A percentile compares a stretch with the other conserved stretches of the same genome.
Evolutionary conservation across 2,329 filamentous ascomycete species (phyloP).

Genomic region (Aureobasidium melanogenum): DNA sequence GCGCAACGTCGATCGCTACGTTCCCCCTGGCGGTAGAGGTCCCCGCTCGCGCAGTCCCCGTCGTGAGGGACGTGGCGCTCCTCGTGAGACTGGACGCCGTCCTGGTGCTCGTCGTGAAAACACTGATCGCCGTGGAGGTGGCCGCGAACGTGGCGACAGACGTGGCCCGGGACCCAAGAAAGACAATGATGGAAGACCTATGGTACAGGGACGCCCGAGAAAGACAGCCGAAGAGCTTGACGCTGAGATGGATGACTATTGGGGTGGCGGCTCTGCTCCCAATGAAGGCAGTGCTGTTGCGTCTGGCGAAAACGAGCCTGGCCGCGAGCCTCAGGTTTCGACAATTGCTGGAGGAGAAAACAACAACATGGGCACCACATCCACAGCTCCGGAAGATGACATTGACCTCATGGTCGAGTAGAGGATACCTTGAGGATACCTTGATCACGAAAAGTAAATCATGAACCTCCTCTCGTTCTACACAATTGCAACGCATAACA

Average conservation of each 20-base stretch:
- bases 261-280: constrained; percentile 6
- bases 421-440: too few relatives aligned
- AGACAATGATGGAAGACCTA: constrained; percentile 39
- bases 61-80: constrained; percentile 30
- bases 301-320: not conserved
- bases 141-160: constrained; percentile 31
- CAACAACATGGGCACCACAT: constrained; percentile 5
- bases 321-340: constrained; percentile 9
- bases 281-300: constrained; percentile 5
- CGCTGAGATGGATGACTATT: constrained; percentile 96
- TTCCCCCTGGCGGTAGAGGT: constrained; percentile 52
- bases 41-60: constrained; percentile 43
- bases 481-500: not conserved
- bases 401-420: constrained; percentile 18
- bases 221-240: constrained; percentile 91
- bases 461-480: not conserved
- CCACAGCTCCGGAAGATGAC: constrained; percentile 13
- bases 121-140: constrained; percentile 16
- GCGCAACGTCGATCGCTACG: constrained; percentile 68
- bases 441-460: not conserved
- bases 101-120: constrained; percentile 35
- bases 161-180: constrained; percentile 34
- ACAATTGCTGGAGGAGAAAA: constrained; percentile 10
- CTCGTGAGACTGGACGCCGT: constrained; percentile 40
- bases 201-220: constrained; percentile 46